phyloP scores from a whole-genome alignment of 352 stramenopile species.

The Phytophthora fragariae region DNA sequence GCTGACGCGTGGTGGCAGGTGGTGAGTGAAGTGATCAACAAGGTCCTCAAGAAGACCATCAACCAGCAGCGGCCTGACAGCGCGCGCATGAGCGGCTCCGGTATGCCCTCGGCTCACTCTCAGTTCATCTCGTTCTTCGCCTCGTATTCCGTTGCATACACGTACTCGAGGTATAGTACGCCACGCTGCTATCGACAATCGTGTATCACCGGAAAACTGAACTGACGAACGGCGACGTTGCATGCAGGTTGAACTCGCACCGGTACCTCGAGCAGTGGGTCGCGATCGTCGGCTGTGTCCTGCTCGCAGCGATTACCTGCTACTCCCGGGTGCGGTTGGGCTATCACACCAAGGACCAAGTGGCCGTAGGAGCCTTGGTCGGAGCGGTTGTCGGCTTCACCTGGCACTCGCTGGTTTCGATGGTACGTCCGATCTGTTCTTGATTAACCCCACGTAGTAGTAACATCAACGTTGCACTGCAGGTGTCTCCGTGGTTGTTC shows the following conservation, averaged over 20 bases:
- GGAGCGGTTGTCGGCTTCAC: slow-evolving; percentile 35
- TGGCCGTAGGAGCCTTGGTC: slow-evolving; percentile 61
- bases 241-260: slow-evolving; percentile 58
- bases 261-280: slow-evolving; percentile 63
- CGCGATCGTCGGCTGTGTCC: slow-evolving; percentile 58
- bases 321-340: slow-evolving; percentile 75
- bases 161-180: slow-evolving; percentile 49
- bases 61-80: slow-evolving; percentile 71
- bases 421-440: slow-evolving; percentile 16
- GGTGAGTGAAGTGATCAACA: slow-evolving; percentile 75
- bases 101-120: slow-evolving; percentile 83
- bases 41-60: slow-evolving; percentile 81
- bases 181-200: slow-evolving; percentile 1
- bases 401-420: slow-evolving; percentile 30
- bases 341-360: slow-evolving; percentile 79
- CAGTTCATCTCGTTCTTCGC: slow-evolving; percentile 87
- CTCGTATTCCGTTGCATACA: slow-evolving; percentile 74
- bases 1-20: slow-evolving; percentile 44
- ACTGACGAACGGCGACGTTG: not conserved
- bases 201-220: slow-evolving; percentile 10
- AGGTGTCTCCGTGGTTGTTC: slow-evolving; percentile 65
- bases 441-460: not conserved
- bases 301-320: slow-evolving; percentile 61
- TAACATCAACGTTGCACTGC: not conserved
- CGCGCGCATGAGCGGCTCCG: slow-evolving; percentile 60